These are phyloP conservation scores for Candida nonsorbophila DNA, from an alignment of 805 yeast genomes.

Conservation along the genomic window DNA sequence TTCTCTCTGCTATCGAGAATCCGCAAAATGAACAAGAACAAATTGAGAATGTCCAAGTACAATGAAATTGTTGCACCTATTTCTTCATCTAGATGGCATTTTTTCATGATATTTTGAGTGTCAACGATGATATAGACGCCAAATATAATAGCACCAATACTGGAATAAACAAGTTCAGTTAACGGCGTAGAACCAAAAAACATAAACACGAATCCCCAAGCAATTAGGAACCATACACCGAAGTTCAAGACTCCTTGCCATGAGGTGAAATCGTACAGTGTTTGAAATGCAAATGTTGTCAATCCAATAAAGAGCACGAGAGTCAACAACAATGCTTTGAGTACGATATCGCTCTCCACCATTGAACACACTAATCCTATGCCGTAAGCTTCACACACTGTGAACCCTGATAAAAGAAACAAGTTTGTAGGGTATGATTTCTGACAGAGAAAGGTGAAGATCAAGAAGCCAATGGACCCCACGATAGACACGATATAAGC, in stretches of 20 bases:
- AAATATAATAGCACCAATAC: conserved; percentile 70
- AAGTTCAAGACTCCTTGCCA: conserved; percentile 56
- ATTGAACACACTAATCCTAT: conserved; percentile 63
- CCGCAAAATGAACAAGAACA: conserved; percentile 72
- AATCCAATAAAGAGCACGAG: conserved; percentile 69
- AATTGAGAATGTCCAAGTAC: conserved; percentile 77
- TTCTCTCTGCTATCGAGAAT: conserved; percentile 6
- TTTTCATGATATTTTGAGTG: conserved; percentile 74
- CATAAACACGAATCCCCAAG: conserved; percentile 64
- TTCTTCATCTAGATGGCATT: conserved; percentile 77
- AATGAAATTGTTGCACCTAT: conserved; percentile 73
- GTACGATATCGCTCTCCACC: conserved; percentile 56
- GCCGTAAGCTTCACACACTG: conserved; percentile 68
- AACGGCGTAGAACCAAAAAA: conserved; percentile 58
- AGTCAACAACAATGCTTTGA: conserved; percentile 70
- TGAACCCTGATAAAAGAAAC: conserved; percentile 57
- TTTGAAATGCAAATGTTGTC: conserved; percentile 69
- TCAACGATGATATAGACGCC: conserved; percentile 70
- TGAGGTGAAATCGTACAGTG: conserved; percentile 67
- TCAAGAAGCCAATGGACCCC: conserved; percentile 59
- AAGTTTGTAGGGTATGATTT: conserved; percentile 66
- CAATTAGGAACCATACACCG: conserved; percentile 63
- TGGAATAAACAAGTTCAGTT: conserved; percentile 63
- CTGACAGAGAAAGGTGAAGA: conserved; percentile 60
- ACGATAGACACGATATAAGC: conserved; percentile 49